phyloP scores from a whole-genome alignment of 192 early-diverging fungal species.

The Coemansia sp. region DNA sequence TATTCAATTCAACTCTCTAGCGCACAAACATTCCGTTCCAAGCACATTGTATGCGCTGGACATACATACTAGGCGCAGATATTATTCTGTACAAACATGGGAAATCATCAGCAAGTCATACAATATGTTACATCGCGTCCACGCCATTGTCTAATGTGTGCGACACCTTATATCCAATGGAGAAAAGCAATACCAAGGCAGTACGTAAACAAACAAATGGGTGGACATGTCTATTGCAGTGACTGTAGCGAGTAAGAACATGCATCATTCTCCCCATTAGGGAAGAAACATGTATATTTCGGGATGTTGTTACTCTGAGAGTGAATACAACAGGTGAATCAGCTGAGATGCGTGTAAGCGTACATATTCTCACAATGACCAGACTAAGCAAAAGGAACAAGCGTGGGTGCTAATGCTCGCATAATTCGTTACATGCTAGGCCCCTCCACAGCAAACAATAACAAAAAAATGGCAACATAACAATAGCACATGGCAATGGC shows the following conservation, averaged over 20 bases:
- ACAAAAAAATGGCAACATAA: not conserved
- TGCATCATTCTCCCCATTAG: not conserved
- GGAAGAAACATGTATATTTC: not conserved
- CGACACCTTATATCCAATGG: not conserved
- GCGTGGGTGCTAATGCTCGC: not conserved
- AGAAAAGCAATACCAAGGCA: not conserved
- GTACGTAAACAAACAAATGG: not conserved
- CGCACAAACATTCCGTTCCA: not conserved
- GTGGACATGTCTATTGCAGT: not conserved
- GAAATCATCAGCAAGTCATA: not conserved
- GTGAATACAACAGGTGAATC: slow-evolving; percentile 6
- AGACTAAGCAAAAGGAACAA: slow-evolving; percentile 2
- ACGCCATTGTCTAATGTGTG: not conserved
- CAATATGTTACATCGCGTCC: not conserved
- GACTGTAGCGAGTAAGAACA: not conserved
- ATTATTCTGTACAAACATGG: not conserved
- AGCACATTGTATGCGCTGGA: not conserved
- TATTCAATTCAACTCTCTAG: not conserved
- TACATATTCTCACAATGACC: slow-evolving; percentile 13
- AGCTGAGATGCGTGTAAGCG: slow-evolving; percentile 21
- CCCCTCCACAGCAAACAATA: not conserved
- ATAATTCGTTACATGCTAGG: not conserved
- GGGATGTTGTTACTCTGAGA: slow-evolving; percentile 13
- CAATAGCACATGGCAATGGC: not conserved
- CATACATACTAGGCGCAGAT: slow-evolving; percentile 8